Conservation (phyloP, 2,329 filamentous ascomycete species). For the Trichophyton rubrum region DNA sequence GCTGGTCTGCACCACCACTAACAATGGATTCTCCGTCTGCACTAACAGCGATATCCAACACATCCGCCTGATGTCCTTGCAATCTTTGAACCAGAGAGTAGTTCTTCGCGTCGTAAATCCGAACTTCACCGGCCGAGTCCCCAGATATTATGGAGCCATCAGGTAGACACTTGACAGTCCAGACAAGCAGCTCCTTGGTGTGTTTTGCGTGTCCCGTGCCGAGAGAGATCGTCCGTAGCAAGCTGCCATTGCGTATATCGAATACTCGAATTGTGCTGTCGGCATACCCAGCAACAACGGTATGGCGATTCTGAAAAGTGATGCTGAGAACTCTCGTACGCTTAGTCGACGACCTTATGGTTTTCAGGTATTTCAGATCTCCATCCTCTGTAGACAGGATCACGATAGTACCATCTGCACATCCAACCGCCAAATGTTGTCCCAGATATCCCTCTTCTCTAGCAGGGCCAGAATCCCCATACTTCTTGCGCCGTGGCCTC, state of each 20-base stretch:
- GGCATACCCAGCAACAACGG: slow-evolving; percentile 82
- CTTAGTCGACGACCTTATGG: slow-evolving; percentile 67
- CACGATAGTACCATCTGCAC: slow-evolving; percentile 79
- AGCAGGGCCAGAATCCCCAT: slow-evolving; percentile 24
- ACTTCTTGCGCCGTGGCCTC: slow-evolving; percentile 27
- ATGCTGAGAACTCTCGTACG: slow-evolving; percentile 84
- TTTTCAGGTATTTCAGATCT: slow-evolving; percentile 66
- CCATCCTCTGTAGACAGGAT: slow-evolving; percentile 76
- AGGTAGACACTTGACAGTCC: slow-evolving; percentile 79
- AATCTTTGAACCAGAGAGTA: slow-evolving; percentile 80
- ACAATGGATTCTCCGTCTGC: slow-evolving; percentile 69
- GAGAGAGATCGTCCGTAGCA: slow-evolving; percentile 71
- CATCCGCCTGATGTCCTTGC: slow-evolving; percentile 76
- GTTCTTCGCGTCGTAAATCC: slow-evolving; percentile 87
- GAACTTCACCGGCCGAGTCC: slow-evolving; percentile 85
- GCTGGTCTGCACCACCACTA: slow-evolving; percentile 83
- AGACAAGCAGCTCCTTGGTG: slow-evolving; percentile 76
- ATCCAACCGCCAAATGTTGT: slow-evolving; percentile 70
- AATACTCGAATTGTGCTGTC: slow-evolving; percentile 90
- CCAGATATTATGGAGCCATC: slow-evolving; percentile 87
- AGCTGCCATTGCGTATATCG: slow-evolving; percentile 65
- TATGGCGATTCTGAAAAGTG: slow-evolving; percentile 71
- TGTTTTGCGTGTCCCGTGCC: slow-evolving; percentile 66
- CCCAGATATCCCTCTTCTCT: slow-evolving; percentile 30
- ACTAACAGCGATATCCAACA: slow-evolving; percentile 74